Base-by-base conservation (phyloP, 1,284 basidiomycete genomes). In the Naganishia albida region DNA sequence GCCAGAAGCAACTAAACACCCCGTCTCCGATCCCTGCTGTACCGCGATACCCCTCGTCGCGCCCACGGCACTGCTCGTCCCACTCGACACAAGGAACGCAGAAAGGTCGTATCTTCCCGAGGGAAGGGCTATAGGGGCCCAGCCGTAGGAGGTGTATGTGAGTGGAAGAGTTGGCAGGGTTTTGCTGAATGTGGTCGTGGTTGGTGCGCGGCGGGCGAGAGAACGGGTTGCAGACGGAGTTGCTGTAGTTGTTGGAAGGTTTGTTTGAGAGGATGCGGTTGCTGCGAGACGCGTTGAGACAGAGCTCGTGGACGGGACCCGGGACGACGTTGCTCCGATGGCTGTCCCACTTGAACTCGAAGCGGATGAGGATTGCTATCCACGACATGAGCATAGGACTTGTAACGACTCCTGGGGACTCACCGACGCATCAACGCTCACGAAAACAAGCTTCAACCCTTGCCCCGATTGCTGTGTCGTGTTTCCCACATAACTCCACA, bases 21-120 rank as follows among this genome's bases (percentile, higher is more conserved):
- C 46, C 46, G 46, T 23, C 13, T 48, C 46, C 46, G 38, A 15
- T 15, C 57, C 57, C 38, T 38, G 34, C 3, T 40, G 23, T 20
- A 60, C 57, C 23, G 10, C 10, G 10, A 60, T 46, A 2, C 57
- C 57, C 2, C n/a, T 20, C 38, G 39, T 7, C 13, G 18, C 48
- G 6, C 54, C 44, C 30, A 56, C 39, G 13, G 30, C 43, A 15
- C 46, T 10, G 34, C 46, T 16, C 20, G 15, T 38, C 23, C 20
- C 20, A 20, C 56, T 34, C 12, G 57, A 38, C 20, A 60, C 46
- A 6, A 60, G 43, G 34, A 40, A 50, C 18, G 57, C 57, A 4
- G 57, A 20, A 20, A 60, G 48, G 34, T 60, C 46, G 16, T 60
- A 60, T 34, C 46, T 50, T n/a, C 57, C 57, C 15, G 57, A 40